These are phyloP conservation scores for Monocercomonoides exilis DNA, from an alignment of 78 protist genomes.

Conservation along the genomic window DNA sequence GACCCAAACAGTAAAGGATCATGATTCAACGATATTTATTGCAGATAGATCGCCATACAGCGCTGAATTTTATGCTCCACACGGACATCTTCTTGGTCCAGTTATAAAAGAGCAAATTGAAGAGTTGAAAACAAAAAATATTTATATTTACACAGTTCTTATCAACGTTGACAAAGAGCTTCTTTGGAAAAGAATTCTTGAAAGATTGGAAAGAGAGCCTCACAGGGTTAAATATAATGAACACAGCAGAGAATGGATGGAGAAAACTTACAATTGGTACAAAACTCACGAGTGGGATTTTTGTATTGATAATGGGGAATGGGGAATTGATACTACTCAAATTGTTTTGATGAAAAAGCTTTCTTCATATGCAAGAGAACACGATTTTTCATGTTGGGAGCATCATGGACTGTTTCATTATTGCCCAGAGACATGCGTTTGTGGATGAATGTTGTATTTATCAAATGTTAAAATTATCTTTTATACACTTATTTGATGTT, in stretches of 20 bases:
- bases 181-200: conserved; percentile 31
- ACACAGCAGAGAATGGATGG: conserved; percentile 30
- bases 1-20: not conserved
- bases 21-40: not conserved
- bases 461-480: too few species aligned
- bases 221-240: conserved; percentile 23
- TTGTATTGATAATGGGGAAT: not conserved
- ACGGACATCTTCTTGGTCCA: conserved; percentile 32
- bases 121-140: not conserved
- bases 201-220: conserved; percentile 26
- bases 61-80: conserved; percentile 21
- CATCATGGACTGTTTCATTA: not conserved
- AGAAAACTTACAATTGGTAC: not conserved
- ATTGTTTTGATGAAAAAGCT: not conserved
- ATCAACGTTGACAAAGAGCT: not conserved
- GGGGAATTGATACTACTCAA: not conserved
- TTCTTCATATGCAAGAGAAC: not conserved
- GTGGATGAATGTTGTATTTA: too few species aligned
- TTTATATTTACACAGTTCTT: conserved; percentile 22
- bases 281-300: conserved; percentile 23
- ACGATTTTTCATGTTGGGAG: not conserved
- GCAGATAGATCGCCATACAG: conserved; percentile 42
- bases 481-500: too few species aligned
- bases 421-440: too few species aligned
- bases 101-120: conserved; percentile 14